Evolutionary conservation across 2,329 filamentous ascomycete genomes (phyloP), one percentile per base, ranked within the genome.

Genomic region (Xylogone sp.): DNA sequence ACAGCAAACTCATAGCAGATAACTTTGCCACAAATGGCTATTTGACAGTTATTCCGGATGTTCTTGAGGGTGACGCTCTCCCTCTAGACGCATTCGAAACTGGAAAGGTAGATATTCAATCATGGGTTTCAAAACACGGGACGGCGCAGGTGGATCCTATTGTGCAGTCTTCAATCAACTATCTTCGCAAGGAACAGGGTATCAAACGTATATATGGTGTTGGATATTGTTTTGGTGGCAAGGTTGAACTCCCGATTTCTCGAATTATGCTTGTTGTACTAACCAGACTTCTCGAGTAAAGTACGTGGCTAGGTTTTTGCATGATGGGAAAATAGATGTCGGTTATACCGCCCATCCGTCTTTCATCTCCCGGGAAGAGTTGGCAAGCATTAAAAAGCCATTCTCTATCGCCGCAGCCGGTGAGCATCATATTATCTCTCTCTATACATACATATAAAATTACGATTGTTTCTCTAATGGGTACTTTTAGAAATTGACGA

Each of bases 261-360:
- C 61, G 43, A 13, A 56, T 51, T 18, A n/a, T 27, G 10, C n/a
- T 48, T 31, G 13, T 31, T 31, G 27, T 13, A 31, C 27, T 7
- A 31, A 8, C 13, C 27, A 8, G 27, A 31, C 27, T 13, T 24
- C 61, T 57, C 87, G 87, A 31, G 87, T 78, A 50, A 88, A 88
- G 80, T 91, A 88, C 67, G 81, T 89, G 27, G 77, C 78, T 49
- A 82, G 90, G 42, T 87, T 85, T 73, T 77, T 84, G 62, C 42
- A 58, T 3, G 75, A 77, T 51, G 76, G 71, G 29, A 82, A 82
- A 56, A 76, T 93, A 57, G 77, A 89, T 49, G 87, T 80, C 49
- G 89, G 87, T 39, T 91, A 77, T 69, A 70, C 81, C 13, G 88
- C 87, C 1, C 88, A 92, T 68, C 88, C 88, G 0, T 86, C 81